Base-by-base conservation (phyloP, 2,329 filamentous ascomycete species). In the Harringtonia lauricola region DNA sequence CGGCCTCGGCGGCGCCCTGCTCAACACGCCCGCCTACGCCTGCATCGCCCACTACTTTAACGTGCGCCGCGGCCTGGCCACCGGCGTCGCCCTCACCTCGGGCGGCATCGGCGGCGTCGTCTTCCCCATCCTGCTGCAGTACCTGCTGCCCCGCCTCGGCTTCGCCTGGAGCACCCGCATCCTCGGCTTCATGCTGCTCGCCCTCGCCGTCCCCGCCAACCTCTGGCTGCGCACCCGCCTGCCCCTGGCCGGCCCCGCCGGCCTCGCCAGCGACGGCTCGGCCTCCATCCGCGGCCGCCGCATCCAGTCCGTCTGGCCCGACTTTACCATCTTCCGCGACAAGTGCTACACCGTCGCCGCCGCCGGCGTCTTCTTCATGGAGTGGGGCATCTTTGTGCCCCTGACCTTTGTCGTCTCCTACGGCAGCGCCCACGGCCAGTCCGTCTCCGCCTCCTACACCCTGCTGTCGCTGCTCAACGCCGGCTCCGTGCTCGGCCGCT, bases 381-480 rank as follows among this genome's bases (percentile, higher is more conserved):
- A 86, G 57, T 83, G 74, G 71, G 80, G 75, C 2, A 66, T 83
- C 8, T 84, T 85, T 51, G 66, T 90, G 4, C 86, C 86, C 0
- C 69, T 90, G 48, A 83, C 82, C 2, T 92, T 86, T 57, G 76
- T 92, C 19, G 79, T 80, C 6, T 82, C 79, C 1, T 92, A 86
- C 55, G 79, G 82, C 0, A 64, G 79, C 1, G 62, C 65, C 15
- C 68, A 82, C 44, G 74, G 77, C n/a, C 70, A 85, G 52, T 67
- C 68, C 39, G 60, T 65, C 1, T 65, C 64, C 1, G 74, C 83
- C 51, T 74, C 81, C 2, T 90, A 86, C 58, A 79, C 86, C 48
- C 70, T 92, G 24, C 70, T 94, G n/a, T 79, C 86, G 1, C 75
- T 92, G 46, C 72, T 94, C 54, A 94, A 92, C 56, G 85, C 77